phyloP scores from a whole-genome alignment of 257 asterid species.

The Nicotiana attenuata region DNA sequence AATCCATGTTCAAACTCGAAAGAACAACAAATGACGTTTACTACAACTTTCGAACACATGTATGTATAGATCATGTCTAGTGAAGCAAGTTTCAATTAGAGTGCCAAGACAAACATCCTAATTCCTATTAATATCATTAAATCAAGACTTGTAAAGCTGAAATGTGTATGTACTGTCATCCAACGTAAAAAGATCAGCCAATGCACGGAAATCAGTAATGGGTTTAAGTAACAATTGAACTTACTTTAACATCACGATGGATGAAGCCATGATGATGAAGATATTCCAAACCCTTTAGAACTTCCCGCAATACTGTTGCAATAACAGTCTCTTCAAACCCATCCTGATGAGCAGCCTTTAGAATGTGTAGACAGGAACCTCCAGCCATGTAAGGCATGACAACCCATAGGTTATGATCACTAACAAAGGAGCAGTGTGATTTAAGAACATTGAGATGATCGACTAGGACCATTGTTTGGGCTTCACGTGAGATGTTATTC shows the following conservation, averaged over 20 bases:
- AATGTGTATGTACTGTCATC: neutral
- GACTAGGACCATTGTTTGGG: conserved; percentile 90
- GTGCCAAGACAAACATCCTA: neutral
- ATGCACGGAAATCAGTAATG: neutral
- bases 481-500: conserved; percentile 91
- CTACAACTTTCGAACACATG: neutral
- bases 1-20: neutral
- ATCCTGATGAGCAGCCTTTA: conserved; percentile 84
- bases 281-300: conserved; percentile 83
- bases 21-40: neutral
- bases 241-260: conserved; percentile 95
- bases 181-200: conserved; percentile 1
- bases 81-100: neutral
- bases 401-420: conserved; percentile 88
- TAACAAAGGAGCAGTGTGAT: conserved; percentile 91
- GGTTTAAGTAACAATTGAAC: conserved; percentile 9
- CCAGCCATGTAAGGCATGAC: conserved; percentile 98
- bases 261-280: conserved; percentile 98
- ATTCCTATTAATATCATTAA: neutral
- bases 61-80: neutral
- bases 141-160: neutral
- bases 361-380: conserved; percentile 94
- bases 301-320: conserved; percentile 89
- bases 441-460: conserved; percentile 95
- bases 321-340: conserved; percentile 94